Percentiles rank a stretch among this genome's conserved stretches.
Evolutionary conservation across 257 asterid genomes (phyloP).

Genomic region (Primulina huaijiensis): DNA sequence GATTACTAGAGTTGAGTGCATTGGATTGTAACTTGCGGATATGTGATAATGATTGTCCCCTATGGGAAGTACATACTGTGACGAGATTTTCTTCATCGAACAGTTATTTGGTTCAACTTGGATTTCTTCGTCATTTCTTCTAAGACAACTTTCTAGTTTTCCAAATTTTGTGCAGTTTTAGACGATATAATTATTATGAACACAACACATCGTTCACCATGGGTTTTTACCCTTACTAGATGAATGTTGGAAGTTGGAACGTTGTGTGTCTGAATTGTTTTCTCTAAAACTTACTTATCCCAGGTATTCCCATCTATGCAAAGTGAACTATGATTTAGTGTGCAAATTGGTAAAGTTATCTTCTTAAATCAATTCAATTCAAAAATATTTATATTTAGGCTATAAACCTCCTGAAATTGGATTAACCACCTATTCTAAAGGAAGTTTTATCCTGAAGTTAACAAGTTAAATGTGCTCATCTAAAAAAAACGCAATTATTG

Average conservation of each 20-base stretch:
- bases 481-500: too few species aligned
- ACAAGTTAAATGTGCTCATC: neutral
- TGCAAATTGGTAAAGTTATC: neutral
- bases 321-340: neutral
- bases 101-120: neutral
- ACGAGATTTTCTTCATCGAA: neutral
- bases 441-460: neutral
- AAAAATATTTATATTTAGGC: neutral
- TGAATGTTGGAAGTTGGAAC: neutral
- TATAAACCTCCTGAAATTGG: neutral
- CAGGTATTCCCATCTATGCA: neutral
- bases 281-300: neutral
- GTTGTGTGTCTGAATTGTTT: neutral
- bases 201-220: neutral
- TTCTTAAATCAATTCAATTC: neutral
- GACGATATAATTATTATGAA: too few species aligned
- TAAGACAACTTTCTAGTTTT: neutral
- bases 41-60: neutral
- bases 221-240: neutral
- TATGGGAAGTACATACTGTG: neutral
- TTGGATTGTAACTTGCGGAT: neutral
- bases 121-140: neutral
- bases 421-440: neutral
- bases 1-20: too few species aligned
- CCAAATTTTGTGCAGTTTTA: neutral